Evolutionary conservation across 345 rosid species (phyloP).

Genomic region (Mallotus nudiflorus): DNA sequence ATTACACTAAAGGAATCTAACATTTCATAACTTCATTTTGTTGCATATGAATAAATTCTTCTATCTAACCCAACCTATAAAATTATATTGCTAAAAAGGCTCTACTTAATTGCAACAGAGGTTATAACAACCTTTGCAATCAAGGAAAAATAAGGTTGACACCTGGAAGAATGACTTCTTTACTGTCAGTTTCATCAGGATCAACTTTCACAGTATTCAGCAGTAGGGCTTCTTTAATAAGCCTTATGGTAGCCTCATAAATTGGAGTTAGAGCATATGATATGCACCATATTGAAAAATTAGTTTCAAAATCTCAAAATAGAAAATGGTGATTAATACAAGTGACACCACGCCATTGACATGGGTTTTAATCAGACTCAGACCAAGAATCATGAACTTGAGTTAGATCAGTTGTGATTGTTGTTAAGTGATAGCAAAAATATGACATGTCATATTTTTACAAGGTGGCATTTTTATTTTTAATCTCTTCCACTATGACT

Average conservation of each 20-base stretch:
- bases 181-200: constrained; percentile 67
- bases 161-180: constrained; percentile 88
- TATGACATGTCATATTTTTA: no score
- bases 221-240: constrained; percentile 56
- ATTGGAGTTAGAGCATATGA: constrained; percentile 73
- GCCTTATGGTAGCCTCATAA: constrained; percentile 67
- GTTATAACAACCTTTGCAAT: constrained; percentile 85
- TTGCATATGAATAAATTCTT: constrained; percentile 12
- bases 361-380: no score
- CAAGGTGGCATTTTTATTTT: no score
- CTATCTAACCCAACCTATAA: constrained; percentile 16
- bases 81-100: neutral
- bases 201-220: constrained; percentile 45
- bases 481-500: no score
- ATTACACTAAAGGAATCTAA: constrained; percentile 9
- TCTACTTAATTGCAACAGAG: constrained; percentile 46
- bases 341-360: no score
- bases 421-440: no score
- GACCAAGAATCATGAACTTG: no score
- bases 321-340: no score
- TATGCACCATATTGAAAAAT: constrained; percentile 43
- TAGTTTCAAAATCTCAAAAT: neutral
- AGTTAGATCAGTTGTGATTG: no score
- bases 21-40: constrained; percentile 8
- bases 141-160: constrained; percentile 80